Evolutionary conservation across 2,329 filamentous ascomycete species (phyloP).

Genomic region (Hymenoscyphus infarciens): DNA sequence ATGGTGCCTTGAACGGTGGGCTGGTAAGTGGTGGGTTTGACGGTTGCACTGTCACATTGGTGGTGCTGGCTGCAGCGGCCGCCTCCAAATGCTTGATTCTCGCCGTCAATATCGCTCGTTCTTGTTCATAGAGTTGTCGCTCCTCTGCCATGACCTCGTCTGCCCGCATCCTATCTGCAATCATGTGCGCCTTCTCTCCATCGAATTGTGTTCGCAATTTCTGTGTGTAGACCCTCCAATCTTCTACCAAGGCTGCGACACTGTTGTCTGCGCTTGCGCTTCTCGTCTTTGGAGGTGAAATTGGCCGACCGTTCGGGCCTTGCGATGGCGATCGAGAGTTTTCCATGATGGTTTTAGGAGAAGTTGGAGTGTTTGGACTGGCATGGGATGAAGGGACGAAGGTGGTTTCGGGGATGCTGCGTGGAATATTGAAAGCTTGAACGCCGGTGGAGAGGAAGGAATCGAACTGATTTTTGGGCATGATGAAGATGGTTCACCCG

Average conservation of each 20-base stretch:
- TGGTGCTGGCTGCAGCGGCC: constrained; percentile 1
- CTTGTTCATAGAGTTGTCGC: constrained; percentile 34
- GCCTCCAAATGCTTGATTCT: constrained; percentile 31
- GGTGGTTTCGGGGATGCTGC: constrained; percentile 22
- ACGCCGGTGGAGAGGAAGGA: constrained; percentile 32
- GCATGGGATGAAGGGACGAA: constrained; percentile 17
- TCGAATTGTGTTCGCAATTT: constrained; percentile 31
- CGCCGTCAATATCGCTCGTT: constrained; percentile 27
- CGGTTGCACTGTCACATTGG: constrained; percentile 1
- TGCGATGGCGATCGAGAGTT: constrained; percentile 22
- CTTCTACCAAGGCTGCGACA: constrained; percentile 29
- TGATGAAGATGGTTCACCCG: neutral
- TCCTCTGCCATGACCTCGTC: constrained; percentile 36
- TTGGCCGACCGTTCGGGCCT: constrained; percentile 18
- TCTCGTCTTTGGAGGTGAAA: constrained; percentile 34
- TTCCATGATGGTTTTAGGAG: constrained; percentile 17
- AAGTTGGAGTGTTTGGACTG: constrained; percentile 4
- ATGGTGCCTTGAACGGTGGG: neutral
- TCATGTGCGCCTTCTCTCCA: constrained; percentile 34
- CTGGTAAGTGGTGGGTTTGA: neutral
- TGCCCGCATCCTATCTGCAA: constrained; percentile 30
- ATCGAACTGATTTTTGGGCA: constrained; percentile 23
- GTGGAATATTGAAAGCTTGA: constrained; percentile 19
- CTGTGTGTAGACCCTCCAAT: constrained; percentile 33
- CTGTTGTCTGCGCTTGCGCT: constrained; percentile 30